Percentiles rank a stretch among this genome's conserved stretches.
Evolutionary conservation across 2,329 filamentous ascomycete species (phyloP).

Genomic region (Colletotrichum nymphaeae): DNA sequence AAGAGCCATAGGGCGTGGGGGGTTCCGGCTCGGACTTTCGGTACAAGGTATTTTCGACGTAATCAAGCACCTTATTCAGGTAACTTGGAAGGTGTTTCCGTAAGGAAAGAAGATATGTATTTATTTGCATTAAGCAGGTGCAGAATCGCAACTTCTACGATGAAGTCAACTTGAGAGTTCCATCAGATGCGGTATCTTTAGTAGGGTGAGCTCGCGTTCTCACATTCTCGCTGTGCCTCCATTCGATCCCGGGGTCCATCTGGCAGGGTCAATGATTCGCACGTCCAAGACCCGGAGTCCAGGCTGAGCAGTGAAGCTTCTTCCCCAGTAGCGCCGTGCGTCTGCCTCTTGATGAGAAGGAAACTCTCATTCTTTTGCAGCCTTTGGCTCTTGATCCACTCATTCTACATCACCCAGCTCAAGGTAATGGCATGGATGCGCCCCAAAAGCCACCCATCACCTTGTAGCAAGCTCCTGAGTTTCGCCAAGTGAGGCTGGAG

Average conservation of each 20-base stretch:
- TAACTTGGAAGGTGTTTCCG: too few species aligned
- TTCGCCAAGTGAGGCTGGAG: neutral
- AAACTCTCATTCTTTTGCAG: neutral
- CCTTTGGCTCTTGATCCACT: neutral
- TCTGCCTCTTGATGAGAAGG: conserved; percentile 30
- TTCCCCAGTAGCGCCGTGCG: neutral
- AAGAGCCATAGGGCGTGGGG: neutral
- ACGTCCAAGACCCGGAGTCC: too few species aligned
- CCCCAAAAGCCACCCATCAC: neutral
- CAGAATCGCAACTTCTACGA: too few species aligned
- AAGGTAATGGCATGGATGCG: neutral
- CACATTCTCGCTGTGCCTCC: too few species aligned
- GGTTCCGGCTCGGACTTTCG: neutral
- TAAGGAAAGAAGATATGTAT: too few species aligned
- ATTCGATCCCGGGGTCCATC: too few species aligned
- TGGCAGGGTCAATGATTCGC: too few species aligned
- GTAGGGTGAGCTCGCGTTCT: too few species aligned
- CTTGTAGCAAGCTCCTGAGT: neutral
- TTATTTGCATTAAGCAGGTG: too few species aligned
- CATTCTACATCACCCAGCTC: too few species aligned
- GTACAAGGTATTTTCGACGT: neutral
- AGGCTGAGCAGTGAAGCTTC: conserved; percentile 3
- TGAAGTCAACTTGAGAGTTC: too few species aligned
- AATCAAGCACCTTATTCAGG: neutral
- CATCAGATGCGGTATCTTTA: too few species aligned